Conservation (phyloP, 75 land plant species). For the Pinus taeda region DNA sequence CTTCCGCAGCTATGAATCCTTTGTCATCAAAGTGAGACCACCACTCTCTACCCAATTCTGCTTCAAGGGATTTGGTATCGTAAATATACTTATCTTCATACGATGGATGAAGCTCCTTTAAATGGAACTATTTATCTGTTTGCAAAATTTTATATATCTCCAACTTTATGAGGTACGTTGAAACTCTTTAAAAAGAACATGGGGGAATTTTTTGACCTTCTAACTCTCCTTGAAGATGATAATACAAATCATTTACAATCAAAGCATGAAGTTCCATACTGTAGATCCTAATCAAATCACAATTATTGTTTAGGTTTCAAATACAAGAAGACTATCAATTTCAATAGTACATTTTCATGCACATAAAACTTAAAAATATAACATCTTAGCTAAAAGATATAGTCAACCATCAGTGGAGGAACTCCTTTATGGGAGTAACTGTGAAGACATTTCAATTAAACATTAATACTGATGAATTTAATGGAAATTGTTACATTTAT, state of each 20-base stretch:
- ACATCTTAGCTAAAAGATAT: too few species aligned
- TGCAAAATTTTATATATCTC: constrained; percentile 24
- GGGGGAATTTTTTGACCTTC: constrained; percentile 63
- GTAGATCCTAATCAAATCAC: constrained; percentile 31
- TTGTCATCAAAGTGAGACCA: constrained; percentile 59
- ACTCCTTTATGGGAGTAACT: too few species aligned
- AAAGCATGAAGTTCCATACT: constrained; percentile 42
- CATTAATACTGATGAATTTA: too few species aligned
- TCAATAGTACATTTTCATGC: too few species aligned
- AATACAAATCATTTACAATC: constrained; percentile 72
- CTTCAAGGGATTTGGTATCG: constrained; percentile 33
- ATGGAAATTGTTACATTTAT: too few species aligned
- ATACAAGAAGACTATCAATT: too few species aligned
- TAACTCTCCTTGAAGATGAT: constrained; percentile 82
- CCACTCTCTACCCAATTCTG: constrained; percentile 56
- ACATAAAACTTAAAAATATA: too few species aligned
- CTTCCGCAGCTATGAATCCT: constrained; percentile 39
- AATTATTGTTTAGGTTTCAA: too few species aligned
- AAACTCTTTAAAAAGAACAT: constrained; percentile 73
- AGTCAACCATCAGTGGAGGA: too few species aligned
- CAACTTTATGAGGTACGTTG: constrained; percentile 38
- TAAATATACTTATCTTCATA: constrained; percentile 38
- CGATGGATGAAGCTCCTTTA: constrained; percentile 23
- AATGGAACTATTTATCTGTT: constrained; percentile 13
- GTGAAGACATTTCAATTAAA: too few species aligned